A percentile compares a stretch with the other conserved stretches of the same genome.
These are phyloP conservation scores for Diaporthe capsici DNA, from an alignment of 2,329 filamentous ascomycete species.

Conservation along the genomic window DNA sequence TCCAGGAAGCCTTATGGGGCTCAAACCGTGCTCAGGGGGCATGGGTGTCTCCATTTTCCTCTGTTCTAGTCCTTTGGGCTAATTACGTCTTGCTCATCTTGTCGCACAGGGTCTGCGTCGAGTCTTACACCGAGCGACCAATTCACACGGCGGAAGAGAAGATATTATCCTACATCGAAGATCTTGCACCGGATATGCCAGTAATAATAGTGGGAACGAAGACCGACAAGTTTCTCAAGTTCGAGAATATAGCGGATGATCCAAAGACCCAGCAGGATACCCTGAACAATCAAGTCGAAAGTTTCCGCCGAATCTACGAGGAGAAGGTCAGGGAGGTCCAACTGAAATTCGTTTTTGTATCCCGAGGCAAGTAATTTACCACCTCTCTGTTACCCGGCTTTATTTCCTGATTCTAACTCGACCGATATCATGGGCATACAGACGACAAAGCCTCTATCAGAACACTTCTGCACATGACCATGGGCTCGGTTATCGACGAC, in stretches of 20 bases:
- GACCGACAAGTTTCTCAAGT: not conserved
- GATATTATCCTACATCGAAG: not conserved
- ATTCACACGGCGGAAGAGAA: not conserved
- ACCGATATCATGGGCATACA: not conserved
- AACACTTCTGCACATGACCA: not conserved
- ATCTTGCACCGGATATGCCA: not conserved
- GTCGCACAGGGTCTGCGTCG: not conserved
- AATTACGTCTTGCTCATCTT: not conserved
- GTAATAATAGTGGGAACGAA: not conserved
- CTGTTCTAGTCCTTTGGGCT: not conserved
- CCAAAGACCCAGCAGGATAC: not conserved
- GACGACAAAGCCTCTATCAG: not conserved
- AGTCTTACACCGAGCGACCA: not conserved
- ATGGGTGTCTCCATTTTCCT: too few relatives aligned
- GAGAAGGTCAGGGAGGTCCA: not conserved
- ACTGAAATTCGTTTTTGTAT: not conserved
- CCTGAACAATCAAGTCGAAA: not conserved
- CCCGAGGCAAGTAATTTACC: not conserved
- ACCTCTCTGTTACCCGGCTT: rapidly evolving
- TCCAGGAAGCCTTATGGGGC: too few relatives aligned
- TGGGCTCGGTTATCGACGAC: not conserved
- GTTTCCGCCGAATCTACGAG: not conserved
- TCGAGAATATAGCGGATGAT: not conserved
- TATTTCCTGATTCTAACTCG: not conserved
- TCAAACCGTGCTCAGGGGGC: too few relatives aligned